Base-by-base conservation (phyloP, 306 rosid genomes). In the Vigna nakashimae region DNA sequence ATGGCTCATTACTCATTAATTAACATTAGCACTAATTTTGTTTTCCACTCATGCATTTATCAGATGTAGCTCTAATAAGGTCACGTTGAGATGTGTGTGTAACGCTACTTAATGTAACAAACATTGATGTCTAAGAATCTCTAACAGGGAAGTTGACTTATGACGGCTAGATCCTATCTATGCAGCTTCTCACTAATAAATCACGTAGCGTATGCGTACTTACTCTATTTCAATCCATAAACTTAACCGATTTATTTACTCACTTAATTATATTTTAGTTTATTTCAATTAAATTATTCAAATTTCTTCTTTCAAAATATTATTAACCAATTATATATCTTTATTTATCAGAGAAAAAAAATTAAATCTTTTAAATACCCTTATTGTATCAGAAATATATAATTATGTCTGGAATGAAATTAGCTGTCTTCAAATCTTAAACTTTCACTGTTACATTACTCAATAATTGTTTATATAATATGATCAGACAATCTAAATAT, bases 161-260 rank as follows among this genome's bases (percentile, higher is more conserved):
- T 63, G 79, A 63, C 36, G 26, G 50, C 6, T 75, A 13, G 24
- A 49, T 34, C 62, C 72, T 60, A 58, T 58, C 30, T 40, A 65
- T 18, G 11, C 53, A 72, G 24, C 51, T 38, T 72, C 20, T 36
- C 36, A 53, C 65, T 53, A 36, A 46, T 36, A 71, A 53, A 71
- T 71, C 20, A 20, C 52, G 5, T 36, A 8, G 10, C 22, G 12
- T 55, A 30, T 4, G 5, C 34, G 1, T 30, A 30, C 34, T 30
- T 30, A 30, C 4, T 12, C 11, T 7, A 38, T 38, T 38, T 8
- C 43, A 38, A 7, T 1, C 43, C 43, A 7, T 7, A 38, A 38
- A 38, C 2, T 8, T 38, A 38, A 56, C 30, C 16, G 0, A 24
- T 24, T 22, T 22, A 11, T 5, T 24, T 24, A 13, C 26, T 57